Evolutionary conservation across 2,329 filamentous ascomycete species (phyloP), one percentile per base, ranked within the genome.

Genomic region (Cryoendolithus antarcticus): DNA sequence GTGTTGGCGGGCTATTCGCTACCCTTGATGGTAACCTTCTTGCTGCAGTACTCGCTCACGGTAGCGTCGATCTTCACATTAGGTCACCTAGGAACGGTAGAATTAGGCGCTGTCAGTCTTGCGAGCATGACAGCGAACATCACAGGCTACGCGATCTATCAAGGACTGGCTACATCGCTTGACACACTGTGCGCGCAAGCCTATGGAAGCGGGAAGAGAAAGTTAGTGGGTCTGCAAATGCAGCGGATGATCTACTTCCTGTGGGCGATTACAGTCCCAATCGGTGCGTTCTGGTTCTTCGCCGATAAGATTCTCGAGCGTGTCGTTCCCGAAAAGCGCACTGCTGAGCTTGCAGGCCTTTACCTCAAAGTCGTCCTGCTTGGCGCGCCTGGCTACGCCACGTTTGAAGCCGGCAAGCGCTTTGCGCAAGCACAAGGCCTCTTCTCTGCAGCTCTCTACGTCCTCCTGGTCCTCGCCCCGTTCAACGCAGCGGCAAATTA

Each of bases 131-230:
- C 62, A 2, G 64, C 63, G 1, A 63, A 59, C 24, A 66, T 67
- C 28, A 65, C 63, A 2, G 64, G 64, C 3, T 66, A 63, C 42
- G 58, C 63, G 1, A 59, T 66, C 9, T 65, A 64, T 32, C 63
- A 66, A 49, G 64, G 86, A 10, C 69, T 95, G 8, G 82, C 86
- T 2, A 95, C 88, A 5, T 85, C 81, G 49, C 67, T 95, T 31
- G 88, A 95, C 60, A 95, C 89, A 0, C 75, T 95, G 2, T 94
- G 88, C 58, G 75, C 88, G 0, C 88, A 96, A 60, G 89, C 89
- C 0, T 96, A 91, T 56, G 89, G 89, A 2, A 89, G 84, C 1
- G 88, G 88, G 0, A 82, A 81, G 57, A 89, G 82, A 56, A 82
- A 86, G 48, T 72, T 95, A 4, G 88, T 96, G 42, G 88, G 83